A percentile compares a stretch with the other conserved stretches of the same genome.
Evolutionary conservation across 768 basidiomycete species (phyloP).

Genomic region (Podaxis sp.): DNA sequence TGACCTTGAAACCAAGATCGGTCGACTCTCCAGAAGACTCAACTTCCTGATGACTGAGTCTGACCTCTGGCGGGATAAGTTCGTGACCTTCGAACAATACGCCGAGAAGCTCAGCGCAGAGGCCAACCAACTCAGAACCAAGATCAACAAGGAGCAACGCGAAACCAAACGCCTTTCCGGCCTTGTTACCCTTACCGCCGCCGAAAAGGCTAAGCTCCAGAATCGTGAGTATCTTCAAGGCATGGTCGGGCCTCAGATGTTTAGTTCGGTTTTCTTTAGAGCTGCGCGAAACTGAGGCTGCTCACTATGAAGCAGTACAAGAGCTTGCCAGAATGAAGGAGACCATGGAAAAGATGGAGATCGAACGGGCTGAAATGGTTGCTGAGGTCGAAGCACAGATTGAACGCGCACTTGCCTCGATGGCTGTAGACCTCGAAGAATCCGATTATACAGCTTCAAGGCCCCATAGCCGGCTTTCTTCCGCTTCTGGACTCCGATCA

Average conservation of each 20-base stretch:
- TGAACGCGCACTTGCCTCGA: slow-evolving; percentile 78
- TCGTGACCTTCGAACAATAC: slow-evolving; percentile 91
- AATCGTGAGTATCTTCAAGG: slow-evolving; percentile 52
- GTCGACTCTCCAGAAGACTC: slow-evolving; percentile 75
- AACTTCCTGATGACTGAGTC: slow-evolving; percentile 92
- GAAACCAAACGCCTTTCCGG: slow-evolving; percentile 85
- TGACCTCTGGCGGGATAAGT: slow-evolving; percentile 90
- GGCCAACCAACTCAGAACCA: slow-evolving; percentile 76
- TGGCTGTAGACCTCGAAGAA: slow-evolving; percentile 77
- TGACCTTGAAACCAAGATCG: slow-evolving; percentile 92
- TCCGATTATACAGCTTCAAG: slow-evolving; percentile 73
- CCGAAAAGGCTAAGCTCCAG: slow-evolving; percentile 76
- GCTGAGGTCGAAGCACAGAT: slow-evolving; percentile 93
- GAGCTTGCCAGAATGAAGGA: slow-evolving; percentile 83
- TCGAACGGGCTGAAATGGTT: slow-evolving; percentile 84
- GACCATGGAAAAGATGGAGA: slow-evolving; percentile 84
- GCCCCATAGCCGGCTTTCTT: slow-evolving; percentile 63
- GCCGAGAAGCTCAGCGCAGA: slow-evolving; percentile 87
- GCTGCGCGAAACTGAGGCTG: slow-evolving; percentile 74
- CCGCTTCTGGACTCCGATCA: slow-evolving; percentile 49
- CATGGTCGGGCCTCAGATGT: slow-evolving; percentile 1
- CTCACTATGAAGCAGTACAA: slow-evolving; percentile 73
- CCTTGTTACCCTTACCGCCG: slow-evolving; percentile 69
- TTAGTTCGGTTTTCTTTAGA: slow-evolving; percentile 38
- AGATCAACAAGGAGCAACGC: slow-evolving; percentile 88